Base-by-base conservation (phyloP, 352 stramenopile genomes). In the Globisporangium middletonii region DNA sequence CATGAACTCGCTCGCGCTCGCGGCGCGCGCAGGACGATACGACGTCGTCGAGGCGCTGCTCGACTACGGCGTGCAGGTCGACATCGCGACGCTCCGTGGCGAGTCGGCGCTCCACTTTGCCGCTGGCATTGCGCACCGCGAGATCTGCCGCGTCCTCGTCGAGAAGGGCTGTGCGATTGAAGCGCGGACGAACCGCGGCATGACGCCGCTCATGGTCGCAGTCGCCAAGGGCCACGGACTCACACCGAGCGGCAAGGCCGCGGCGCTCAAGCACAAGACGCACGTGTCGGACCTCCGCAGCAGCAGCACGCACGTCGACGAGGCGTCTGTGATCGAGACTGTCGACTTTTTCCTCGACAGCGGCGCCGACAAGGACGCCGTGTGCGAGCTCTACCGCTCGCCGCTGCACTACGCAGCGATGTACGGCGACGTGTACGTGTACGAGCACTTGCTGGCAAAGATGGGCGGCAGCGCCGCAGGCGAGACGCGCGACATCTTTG, bases 41-140 rank as follows among this genome's bases (percentile, higher is more conserved):
- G 76, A 88, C 41, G 79, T 88, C 2, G 81, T 92, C n/a, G 82
- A 92, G 64, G 86, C 83, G 28, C 69, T 95, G 33, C 57, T 95
- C 18, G 80, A 95, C 58, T 94, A 94, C 59, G 83, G 83, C 15
- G 83, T 81, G 1, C 68, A 90, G 53, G 64, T 69, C 9, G 79
- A 93, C 18, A 73, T 89, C 35, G 66, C 50, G 13, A 82, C 84
- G 37, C 57, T 95, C 27, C 66, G 75, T 26, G 86, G 86, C 16
- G 79, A 94, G 27, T 88, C 86, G 6, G 73, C 86, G 19, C 65
- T 95, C 0, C 86, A 95, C 60, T 93, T 92, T 57, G 86, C 82
- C 23, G 83, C 86, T 27, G 75, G 76, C 27, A 81, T 81, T 38
- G 80, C 74, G 3, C 78, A 73, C 43, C 75, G 75, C 27, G 67